These are phyloP conservation scores for Thermochaetoides thermophila DNA, from an alignment of 495 filamentous ascomycete genomes.

Conservation along the genomic window DNA sequence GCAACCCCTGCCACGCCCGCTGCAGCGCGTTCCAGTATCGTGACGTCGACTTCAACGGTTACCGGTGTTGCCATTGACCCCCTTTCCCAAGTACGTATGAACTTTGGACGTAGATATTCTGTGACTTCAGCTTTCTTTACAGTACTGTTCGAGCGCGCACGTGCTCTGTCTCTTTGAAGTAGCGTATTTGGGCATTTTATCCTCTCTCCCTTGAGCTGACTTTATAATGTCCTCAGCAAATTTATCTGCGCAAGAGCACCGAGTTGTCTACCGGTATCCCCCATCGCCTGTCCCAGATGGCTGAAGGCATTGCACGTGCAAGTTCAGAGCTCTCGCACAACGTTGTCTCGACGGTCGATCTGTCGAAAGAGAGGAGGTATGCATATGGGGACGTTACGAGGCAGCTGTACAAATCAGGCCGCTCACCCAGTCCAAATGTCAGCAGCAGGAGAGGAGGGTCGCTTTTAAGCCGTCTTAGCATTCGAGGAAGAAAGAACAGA, in stretches of 20 bases:
- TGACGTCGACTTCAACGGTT: conserved; percentile 8
- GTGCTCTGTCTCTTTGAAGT: no score
- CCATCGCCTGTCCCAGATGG: conserved; percentile 38
- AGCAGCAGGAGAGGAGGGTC: conserved; percentile 62
- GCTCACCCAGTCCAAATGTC: no score
- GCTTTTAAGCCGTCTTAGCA: conserved; percentile 67
- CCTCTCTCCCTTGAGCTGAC: no score
- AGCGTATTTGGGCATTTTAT: no score
- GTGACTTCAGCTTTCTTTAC: no score
- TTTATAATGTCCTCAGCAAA: conserved; percentile 40
- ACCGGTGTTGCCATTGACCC: conserved; percentile 25
- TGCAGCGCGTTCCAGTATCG: no score
- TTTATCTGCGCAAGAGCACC: conserved; percentile 69
- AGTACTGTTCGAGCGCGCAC: no score
- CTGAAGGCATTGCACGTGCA: conserved; percentile 27
- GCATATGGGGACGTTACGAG: conserved; percentile 4
- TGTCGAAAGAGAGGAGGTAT: conserved; percentile 54
- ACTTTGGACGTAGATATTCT: no score
- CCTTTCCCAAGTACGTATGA: conserved; percentile 29
- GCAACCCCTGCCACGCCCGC: neutral
- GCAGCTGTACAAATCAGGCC: no score
- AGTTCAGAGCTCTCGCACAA: conserved; percentile 21
- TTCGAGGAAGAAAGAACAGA: conserved; percentile 66
- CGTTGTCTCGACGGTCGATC: conserved; percentile 19
- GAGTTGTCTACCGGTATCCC: conserved; percentile 55